phyloP scores from a whole-genome alignment of 208 protist species.

The Leishmania arabica region DNA sequence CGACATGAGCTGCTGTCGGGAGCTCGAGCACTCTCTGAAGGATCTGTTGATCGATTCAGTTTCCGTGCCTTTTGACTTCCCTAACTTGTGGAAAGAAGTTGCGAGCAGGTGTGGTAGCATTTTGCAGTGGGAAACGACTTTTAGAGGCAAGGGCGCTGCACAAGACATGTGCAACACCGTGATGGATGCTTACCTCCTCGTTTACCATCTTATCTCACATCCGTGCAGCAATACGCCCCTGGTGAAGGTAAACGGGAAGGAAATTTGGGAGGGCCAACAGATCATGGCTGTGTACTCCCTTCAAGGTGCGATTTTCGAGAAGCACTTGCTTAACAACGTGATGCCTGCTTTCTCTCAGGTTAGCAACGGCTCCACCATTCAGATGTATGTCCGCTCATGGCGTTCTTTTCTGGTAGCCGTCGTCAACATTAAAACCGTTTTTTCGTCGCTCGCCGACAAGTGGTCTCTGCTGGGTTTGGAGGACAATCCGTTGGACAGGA shows the following conservation, averaged over 20 bases:
- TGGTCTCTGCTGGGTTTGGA: constrained; percentile 34
- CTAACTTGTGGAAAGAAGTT: constrained; percentile 36
- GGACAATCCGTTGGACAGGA: constrained; percentile 37
- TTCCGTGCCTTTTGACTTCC: constrained; percentile 37
- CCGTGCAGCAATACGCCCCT: constrained; percentile 40
- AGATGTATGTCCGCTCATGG: constrained; percentile 42
- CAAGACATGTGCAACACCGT: constrained; percentile 38
- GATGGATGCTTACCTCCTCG: constrained; percentile 37
- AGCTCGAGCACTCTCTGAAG: constrained; percentile 22
- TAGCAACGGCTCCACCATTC: constrained; percentile 9
- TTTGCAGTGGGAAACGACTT: constrained; percentile 30
- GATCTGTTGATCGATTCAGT: constrained; percentile 37
- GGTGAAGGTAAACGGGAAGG: constrained; percentile 29
- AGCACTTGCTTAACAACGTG: constrained; percentile 34
- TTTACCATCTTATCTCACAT: constrained; percentile 54
- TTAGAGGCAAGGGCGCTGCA: constrained; percentile 11
- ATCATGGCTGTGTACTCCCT: constrained; percentile 37
- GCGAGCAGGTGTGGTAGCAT: constrained; percentile 31
- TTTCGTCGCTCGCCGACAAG: constrained; percentile 40
- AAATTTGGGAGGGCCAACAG: constrained; percentile 36
- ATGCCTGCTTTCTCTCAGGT: constrained; percentile 17
- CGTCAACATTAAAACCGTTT: constrained; percentile 48
- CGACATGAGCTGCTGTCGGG: constrained; percentile 21
- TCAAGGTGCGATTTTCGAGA: constrained; percentile 31
- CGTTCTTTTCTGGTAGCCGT: constrained; percentile 41